A percentile compares a stretch with the other conserved stretches of the same genome.
These are phyloP conservation scores for Peterozyma xylosa DNA, from an alignment of 805 yeast genomes.

Conservation along the genomic window DNA sequence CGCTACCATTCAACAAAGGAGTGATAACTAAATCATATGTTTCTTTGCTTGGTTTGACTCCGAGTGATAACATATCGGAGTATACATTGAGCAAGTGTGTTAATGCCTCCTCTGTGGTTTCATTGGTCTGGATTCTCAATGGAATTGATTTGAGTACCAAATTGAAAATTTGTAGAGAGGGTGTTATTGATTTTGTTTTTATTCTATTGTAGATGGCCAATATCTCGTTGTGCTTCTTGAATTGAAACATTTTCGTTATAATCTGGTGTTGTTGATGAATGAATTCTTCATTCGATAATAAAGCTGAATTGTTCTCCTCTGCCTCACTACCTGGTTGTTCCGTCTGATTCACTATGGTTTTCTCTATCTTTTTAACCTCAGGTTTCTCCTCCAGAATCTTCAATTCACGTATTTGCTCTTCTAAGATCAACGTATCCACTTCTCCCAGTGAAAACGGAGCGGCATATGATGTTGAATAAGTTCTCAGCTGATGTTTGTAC, in stretches of 20 bases:
- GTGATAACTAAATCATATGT: constrained; percentile 49
- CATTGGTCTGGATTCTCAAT: constrained; percentile 40
- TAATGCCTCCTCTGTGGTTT: constrained; percentile 49
- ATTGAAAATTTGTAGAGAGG: constrained; percentile 45
- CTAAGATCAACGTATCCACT: neutral
- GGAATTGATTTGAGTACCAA: constrained; percentile 47
- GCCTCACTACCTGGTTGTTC: neutral
- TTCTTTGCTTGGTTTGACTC: constrained; percentile 44
- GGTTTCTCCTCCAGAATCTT: neutral
- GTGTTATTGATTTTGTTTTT: constrained; percentile 29
- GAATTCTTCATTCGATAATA: too few relatives aligned
- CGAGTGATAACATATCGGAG: constrained; percentile 52
- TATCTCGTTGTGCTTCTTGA: constrained; percentile 23
- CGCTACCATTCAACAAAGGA: constrained; percentile 43
- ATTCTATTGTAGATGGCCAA: constrained; percentile 22
- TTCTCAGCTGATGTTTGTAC: neutral
- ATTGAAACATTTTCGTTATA: constrained; percentile 15
- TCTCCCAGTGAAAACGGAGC: neutral
- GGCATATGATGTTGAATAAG: neutral
- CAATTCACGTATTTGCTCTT: constrained; percentile 8
- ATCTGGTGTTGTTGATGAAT: constrained; percentile 11
- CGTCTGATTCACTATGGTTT: neutral
- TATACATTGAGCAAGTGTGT: constrained; percentile 60
- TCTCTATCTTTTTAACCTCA: neutral
- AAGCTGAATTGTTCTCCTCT: neutral